Base-by-base conservation (phyloP, 257 asterid genomes). In the Solanum arcanum region DNA sequence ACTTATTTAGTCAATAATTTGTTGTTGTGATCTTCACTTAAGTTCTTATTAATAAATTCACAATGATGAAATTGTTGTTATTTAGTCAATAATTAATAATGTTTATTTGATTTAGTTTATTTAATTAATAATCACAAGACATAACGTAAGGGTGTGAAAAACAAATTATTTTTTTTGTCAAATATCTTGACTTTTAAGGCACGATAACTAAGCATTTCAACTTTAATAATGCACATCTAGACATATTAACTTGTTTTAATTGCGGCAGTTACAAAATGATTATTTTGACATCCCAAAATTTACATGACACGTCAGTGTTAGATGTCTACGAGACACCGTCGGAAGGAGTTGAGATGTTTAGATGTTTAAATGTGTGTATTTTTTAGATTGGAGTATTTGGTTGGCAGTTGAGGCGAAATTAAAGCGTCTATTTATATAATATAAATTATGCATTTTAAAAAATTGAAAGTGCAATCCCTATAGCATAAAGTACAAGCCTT, bases 181-280 rank as follows among this genome's bases (percentile, higher is more conserved):
- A 68, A 69, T 49, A 49, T 49, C 9, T 15, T 47, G 1, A 20
- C 60, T 5, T 5, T 5, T 49, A 5, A 49, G 60, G 21, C 21
- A 21, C 23, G 1, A 49, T 0, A 49, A 21, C 2, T 21, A 60
- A 60, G 12, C 12, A 60, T 21, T 60, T 0, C 1, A 60, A 60
- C 2, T 20, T 60, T 21, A 2, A 60, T 0, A 1, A 9, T 60
- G 1, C 27, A 21, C 0, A 21, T 59, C 27, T 20, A 59, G 68
- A 21, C 2, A 59, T 1, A 21, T 21, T 21, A 60, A 60, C 0
- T 60, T 0, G 0, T 60, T 8, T 60, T 23, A 0, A 11, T 4
- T 23, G 0, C 4, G 14, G 0, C 3, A 23, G 7, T 23, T 62
- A 23, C 1, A 23, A 62, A 62, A 23, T 62, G 0, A 62, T 23